Percentiles rank a stretch among this genome's conserved stretches.
phyloP scores from a whole-genome alignment of 2,329 filamentous ascomycete species.

The Phyllosticta capitalensis region DNA sequence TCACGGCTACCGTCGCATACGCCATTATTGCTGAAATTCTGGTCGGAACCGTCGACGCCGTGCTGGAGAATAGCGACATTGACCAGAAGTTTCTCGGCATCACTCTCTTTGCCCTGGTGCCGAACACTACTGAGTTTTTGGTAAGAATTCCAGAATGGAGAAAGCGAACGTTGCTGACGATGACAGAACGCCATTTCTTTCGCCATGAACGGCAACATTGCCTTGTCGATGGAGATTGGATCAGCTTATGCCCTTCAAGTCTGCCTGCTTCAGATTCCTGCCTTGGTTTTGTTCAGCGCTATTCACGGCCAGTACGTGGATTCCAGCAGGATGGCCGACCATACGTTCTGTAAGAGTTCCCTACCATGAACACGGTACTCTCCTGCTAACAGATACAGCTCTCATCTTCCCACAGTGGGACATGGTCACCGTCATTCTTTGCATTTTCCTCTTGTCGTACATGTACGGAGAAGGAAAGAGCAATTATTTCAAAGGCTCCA shows the following conservation, averaged over 20 bases:
- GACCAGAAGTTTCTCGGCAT: slow-evolving; percentile 97
- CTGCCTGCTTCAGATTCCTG: slow-evolving; percentile 87
- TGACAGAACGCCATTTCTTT: slow-evolving; percentile 90
- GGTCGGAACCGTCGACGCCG: slow-evolving; percentile 95
- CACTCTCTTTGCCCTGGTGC: slow-evolving; percentile 90
- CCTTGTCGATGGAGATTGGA: slow-evolving; percentile 96
- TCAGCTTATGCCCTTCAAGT: slow-evolving; percentile 96
- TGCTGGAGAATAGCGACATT: slow-evolving; percentile 78
- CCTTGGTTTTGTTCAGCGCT: slow-evolving; percentile 83
- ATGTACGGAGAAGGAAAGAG: slow-evolving; percentile 98
- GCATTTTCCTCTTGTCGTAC: slow-evolving; percentile 92
- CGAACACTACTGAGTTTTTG: slow-evolving; percentile 96
- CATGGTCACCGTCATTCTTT: slow-evolving; percentile 93
- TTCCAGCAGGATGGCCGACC: slow-evolving; percentile 44
- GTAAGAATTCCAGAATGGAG: slow-evolving; percentile 40
- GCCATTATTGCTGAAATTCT: slow-evolving; percentile 96
- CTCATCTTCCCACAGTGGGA: slow-evolving; percentile 98
- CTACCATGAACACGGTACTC: not conserved
- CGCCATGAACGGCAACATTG: slow-evolving; percentile 99
- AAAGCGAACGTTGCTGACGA: not conserved
- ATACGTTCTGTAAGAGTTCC: slow-evolving; percentile 53
- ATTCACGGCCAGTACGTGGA: slow-evolving; percentile 53
- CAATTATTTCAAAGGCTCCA: slow-evolving; percentile 99
- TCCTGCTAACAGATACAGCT: slow-evolving; percentile 31
- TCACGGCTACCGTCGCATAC: slow-evolving; percentile 83